These are phyloP conservation scores for Sparassis latifolia DNA, from an alignment of 1,284 basidiomycete species.

Conservation along the genomic window DNA sequence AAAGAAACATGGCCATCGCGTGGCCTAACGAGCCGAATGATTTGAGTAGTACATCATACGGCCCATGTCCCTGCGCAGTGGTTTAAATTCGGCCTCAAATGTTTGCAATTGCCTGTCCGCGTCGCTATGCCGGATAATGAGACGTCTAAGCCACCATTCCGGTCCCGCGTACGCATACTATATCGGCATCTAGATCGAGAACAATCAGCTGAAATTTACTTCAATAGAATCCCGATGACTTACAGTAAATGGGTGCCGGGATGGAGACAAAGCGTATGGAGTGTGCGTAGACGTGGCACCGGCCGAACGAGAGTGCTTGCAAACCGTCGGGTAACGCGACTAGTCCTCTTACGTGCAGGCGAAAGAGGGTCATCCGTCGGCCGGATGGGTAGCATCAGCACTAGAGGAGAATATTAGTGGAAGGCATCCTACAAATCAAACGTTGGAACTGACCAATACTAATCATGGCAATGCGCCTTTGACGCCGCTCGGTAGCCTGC, in stretches of 20 bases:
- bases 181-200: slow-evolving; percentile 59
- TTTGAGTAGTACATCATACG: slow-evolving; percentile 61
- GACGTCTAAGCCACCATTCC: slow-evolving; percentile 43
- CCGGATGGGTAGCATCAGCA: slow-evolving; percentile 74
- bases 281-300: slow-evolving; percentile 79
- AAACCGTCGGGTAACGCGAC: slow-evolving; percentile 43
- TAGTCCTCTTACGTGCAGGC: slow-evolving; percentile 41
- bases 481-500: too few relatives aligned
- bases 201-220: neutral
- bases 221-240: slow-evolving; percentile 21
- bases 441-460: slow-evolving; percentile 18
- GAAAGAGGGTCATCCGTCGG: slow-evolving; percentile 67
- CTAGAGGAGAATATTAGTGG: slow-evolving; percentile 28
- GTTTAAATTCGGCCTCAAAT: slow-evolving; percentile 51
- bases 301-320: slow-evolving; percentile 65
- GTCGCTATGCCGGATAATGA: slow-evolving; percentile 42
- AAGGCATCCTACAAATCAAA: neutral
- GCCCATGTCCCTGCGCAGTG: slow-evolving; percentile 42
- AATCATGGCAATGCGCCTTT: too few relatives aligned
- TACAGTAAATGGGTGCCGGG: slow-evolving; percentile 79
- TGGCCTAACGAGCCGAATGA: too few relatives aligned
- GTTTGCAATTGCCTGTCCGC: slow-evolving; percentile 41
- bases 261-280: slow-evolving; percentile 81
- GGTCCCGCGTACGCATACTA: slow-evolving; percentile 75
- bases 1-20: neutral